These are phyloP conservation scores for Cyberlindnera mrakii DNA, from an alignment of 805 yeast genomes.

Conservation along the genomic window DNA sequence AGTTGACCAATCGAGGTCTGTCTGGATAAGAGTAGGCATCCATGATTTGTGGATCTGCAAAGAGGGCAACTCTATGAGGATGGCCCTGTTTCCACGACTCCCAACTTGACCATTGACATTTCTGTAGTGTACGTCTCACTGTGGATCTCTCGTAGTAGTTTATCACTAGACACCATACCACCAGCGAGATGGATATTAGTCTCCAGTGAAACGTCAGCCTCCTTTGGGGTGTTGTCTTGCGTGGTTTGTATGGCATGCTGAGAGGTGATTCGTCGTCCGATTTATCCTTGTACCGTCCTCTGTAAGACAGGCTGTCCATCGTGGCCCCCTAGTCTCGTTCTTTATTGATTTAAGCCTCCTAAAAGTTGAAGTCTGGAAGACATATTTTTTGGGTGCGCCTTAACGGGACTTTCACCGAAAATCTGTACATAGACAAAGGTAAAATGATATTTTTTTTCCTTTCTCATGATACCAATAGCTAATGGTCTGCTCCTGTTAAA, in stretches of 20 bases:
- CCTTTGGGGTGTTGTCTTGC: constrained; percentile 2
- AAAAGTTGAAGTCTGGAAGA: too few relatives aligned
- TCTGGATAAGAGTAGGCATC: constrained; percentile 86
- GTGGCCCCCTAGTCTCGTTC: neutral
- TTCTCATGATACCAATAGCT: too few relatives aligned
- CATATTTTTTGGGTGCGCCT: too few relatives aligned
- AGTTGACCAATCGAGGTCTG: constrained; percentile 43
- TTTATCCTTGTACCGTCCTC: constrained; percentile 12
- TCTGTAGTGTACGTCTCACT: constrained; percentile 37
- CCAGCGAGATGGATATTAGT: constrained; percentile 8
- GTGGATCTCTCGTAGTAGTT: constrained; percentile 50
- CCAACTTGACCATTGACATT: constrained; percentile 65
- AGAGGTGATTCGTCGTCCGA: neutral
- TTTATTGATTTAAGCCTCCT: too few relatives aligned
- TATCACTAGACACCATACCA: constrained; percentile 39
- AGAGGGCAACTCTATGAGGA: constrained; percentile 50
- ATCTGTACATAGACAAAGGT: too few relatives aligned
- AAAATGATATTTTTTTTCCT: too few relatives aligned
- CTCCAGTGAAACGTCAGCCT: constrained; percentile 6
- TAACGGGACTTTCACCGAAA: too few relatives aligned
- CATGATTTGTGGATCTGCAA: constrained; percentile 94
- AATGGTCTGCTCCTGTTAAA: too few relatives aligned
- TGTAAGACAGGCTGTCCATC: constrained; percentile 12
- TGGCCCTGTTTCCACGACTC: constrained; percentile 43
- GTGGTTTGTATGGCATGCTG: constrained; percentile 11